Percentiles rank a stretch among this genome's conserved stretches.
Evolutionary conservation across 352 stramenopile species (phyloP).

Genomic region (Pythium oligandrum): DNA sequence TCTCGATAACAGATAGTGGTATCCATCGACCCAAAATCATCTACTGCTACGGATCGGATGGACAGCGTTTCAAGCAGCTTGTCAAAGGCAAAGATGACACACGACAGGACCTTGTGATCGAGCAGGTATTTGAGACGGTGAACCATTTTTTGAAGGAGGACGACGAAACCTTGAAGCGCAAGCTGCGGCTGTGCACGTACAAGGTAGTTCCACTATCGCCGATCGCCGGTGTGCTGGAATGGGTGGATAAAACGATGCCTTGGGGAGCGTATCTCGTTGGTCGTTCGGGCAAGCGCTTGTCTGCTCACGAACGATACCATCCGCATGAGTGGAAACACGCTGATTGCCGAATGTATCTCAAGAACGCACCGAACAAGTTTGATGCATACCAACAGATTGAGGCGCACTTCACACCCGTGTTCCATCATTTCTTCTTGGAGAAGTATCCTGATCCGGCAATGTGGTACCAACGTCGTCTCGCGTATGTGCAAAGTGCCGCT

Average conservation of each 20-base stretch:
- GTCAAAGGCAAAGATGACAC: constrained; percentile 94
- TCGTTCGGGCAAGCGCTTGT: constrained; percentile 38
- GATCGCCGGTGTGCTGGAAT: constrained; percentile 96
- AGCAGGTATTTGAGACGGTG: constrained; percentile 87
- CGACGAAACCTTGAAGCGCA: constrained; percentile 46
- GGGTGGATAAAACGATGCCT: constrained; percentile 95
- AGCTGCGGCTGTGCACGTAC: constrained; percentile 95
- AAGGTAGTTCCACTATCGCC: constrained; percentile 90
- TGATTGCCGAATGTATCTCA: constrained; percentile 76
- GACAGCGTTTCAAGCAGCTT: constrained; percentile 91
- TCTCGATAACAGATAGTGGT: constrained; percentile 93
- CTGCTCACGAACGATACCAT: constrained; percentile 93
- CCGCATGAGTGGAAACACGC: constrained; percentile 91
- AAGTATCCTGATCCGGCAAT: constrained; percentile 92
- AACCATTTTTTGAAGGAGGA: constrained; percentile 86
- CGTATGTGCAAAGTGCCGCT: constrained; percentile 95
- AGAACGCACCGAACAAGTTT: constrained; percentile 74
- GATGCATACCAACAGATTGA: constrained; percentile 89
- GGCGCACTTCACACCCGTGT: constrained; percentile 94
- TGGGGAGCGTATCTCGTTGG: constrained; percentile 92
- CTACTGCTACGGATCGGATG: constrained; percentile 92
- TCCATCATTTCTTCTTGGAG: constrained; percentile 98
- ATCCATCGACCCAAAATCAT: constrained; percentile 98
- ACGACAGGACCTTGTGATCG: constrained; percentile 85
- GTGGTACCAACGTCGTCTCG: constrained; percentile 92